Conservation (phyloP, 2,329 filamentous ascomycete genomes). For the Drechslerella dactyloides region DNA sequence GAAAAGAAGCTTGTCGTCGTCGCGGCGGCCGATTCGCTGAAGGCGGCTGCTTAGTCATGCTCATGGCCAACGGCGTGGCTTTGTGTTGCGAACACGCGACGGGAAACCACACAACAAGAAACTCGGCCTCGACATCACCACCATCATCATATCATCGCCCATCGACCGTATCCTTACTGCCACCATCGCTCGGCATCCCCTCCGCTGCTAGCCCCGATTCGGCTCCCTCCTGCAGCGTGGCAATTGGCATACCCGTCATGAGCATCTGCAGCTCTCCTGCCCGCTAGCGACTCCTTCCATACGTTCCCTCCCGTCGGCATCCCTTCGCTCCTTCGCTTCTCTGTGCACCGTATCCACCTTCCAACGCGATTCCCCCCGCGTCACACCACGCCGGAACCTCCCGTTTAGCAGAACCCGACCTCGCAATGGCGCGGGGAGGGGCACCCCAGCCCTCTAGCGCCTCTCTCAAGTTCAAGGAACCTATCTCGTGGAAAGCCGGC, state of each 20-base stretch:
- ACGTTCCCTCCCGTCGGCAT: conserved; percentile 9
- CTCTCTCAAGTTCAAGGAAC: conserved; percentile 77
- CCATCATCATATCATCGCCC: neutral
- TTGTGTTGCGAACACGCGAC: conserved; percentile 10
- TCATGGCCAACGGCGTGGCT: neutral
- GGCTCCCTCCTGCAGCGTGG: conserved; percentile 11
- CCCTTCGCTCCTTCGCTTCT: conserved; percentile 24
- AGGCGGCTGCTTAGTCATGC: conserved; percentile 8
- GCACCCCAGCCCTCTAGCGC: conserved; percentile 46
- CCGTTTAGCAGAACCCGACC: neutral
- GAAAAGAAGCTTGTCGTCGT: neutral
- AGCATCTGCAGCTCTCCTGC: conserved; percentile 18
- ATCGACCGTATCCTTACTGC: neutral
- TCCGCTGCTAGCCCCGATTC: conserved; percentile 19
- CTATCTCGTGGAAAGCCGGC: conserved; percentile 88
- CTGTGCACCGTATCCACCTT: conserved; percentile 17
- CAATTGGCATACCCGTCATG: conserved; percentile 4
- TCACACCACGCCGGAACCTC: conserved; percentile 21
- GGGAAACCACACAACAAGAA: neutral
- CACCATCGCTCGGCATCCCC: conserved; percentile 48
- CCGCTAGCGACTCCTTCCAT: conserved; percentile 5
- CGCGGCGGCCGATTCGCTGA: too few species aligned
- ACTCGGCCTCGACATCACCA: conserved; percentile 4
- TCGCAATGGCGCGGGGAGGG: conserved; percentile 48
- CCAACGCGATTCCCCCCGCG: conserved; percentile 49